These are phyloP conservation scores for Puccinellia tenuiflora DNA, from an alignment of 176 grass and related monocot species.

Conservation along the genomic window DNA sequence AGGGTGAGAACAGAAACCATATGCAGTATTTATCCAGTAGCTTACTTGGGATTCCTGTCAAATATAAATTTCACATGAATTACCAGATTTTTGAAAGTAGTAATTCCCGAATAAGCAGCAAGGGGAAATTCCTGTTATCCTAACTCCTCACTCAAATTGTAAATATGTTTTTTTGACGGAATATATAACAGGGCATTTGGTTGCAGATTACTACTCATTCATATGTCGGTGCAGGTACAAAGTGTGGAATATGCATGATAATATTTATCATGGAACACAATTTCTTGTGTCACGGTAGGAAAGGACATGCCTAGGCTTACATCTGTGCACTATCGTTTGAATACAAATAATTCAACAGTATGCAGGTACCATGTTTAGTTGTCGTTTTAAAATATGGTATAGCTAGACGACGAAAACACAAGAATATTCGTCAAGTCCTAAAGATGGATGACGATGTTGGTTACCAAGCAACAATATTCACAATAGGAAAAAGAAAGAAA, in stretches of 20 bases:
- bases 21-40: background rate
- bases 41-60: background rate
- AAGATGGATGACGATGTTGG: background rate
- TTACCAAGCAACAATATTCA: background rate
- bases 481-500: background rate
- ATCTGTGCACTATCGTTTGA: background rate
- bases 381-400: background rate
- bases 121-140: background rate
- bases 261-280: background rate
- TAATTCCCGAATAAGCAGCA: background rate
- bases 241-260: background rate
- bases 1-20: background rate
- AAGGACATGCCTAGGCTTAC: background rate
- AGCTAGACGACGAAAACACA: background rate
- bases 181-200: background rate
- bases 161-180: no score
- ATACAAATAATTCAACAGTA: background rate
- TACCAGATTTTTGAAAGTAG: background rate
- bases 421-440: background rate
- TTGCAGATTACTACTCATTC: background rate
- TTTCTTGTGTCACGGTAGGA: background rate
- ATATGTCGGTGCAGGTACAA: background rate
- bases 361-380: background rate
- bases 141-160: background rate
- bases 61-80: constrained; percentile 7